Percentiles rank a stretch among this genome's conserved stretches.
phyloP scores from a whole-genome alignment of 257 asterid genomes.

The Nicotiana attenuata region DNA sequence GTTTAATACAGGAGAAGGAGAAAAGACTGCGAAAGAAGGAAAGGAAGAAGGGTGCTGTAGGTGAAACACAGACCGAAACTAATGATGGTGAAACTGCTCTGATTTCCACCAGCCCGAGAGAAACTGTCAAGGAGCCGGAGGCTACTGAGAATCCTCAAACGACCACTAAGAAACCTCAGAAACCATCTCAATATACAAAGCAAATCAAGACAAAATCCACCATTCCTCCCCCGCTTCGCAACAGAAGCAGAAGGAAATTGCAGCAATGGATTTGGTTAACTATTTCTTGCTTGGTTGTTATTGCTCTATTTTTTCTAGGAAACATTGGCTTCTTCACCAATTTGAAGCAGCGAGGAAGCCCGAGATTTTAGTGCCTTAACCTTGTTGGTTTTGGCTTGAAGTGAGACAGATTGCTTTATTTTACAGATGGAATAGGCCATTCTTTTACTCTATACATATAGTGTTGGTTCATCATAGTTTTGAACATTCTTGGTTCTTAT shows the following conservation, averaged over 20 bases:
- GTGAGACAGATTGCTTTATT: neutral
- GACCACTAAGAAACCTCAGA: constrained; percentile 36
- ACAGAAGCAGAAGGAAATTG: constrained; percentile 55
- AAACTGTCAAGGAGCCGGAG: constrained; percentile 39
- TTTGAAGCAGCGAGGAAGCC: constrained; percentile 37
- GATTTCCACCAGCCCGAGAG: constrained; percentile 38
- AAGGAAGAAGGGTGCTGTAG: constrained; percentile 49
- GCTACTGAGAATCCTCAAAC: constrained; percentile 29
- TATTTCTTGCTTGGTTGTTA: constrained; percentile 34
- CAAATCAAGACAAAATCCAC: constrained; percentile 54
- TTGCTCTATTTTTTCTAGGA: constrained; percentile 66
- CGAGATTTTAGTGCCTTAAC: constrained; percentile 17
- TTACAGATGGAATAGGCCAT: neutral
- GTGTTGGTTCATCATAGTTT: constrained; percentile 6
- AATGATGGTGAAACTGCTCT: constrained; percentile 33
- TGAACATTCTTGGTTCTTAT: neutral
- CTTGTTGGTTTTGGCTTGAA: constrained; percentile 4
- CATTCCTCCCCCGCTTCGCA: constrained; percentile 82
- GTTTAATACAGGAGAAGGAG: constrained; percentile 68
- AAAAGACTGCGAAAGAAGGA: constrained; percentile 86
- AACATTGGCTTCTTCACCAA: constrained; percentile 61
- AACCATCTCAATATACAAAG: constrained; percentile 36
- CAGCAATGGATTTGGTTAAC: constrained; percentile 87
- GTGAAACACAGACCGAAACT: constrained; percentile 34
- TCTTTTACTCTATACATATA: neutral